A percentile compares a stretch with the other conserved stretches of the same genome.
Evolutionary conservation across 164 flowering plant genomes (phyloP).

Genomic region (Liquidambar formosana): DNA sequence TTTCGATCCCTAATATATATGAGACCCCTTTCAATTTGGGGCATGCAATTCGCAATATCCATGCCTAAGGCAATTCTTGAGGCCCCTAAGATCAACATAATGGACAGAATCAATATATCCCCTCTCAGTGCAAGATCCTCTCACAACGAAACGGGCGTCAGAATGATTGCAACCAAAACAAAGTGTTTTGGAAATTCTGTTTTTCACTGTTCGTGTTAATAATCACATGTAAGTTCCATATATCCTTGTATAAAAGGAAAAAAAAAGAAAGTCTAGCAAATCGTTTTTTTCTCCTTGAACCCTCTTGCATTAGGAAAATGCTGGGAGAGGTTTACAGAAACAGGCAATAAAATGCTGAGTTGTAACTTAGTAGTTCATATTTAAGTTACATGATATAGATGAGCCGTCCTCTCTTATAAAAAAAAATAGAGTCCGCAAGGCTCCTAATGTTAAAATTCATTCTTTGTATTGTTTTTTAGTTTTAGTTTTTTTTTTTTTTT

Average conservation of each 20-base stretch:
- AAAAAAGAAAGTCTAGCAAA: not conserved
- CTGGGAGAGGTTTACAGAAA: constrained; percentile 2
- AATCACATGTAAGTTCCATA: not conserved
- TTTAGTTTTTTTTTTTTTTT: too few relatives aligned
- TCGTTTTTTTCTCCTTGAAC: not conserved
- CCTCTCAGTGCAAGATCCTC: constrained; percentile 27
- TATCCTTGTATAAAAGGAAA: not conserved
- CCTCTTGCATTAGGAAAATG: not conserved
- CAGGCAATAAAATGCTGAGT: not conserved
- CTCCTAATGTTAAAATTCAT: too few relatives aligned
- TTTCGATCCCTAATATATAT: constrained; percentile 82
- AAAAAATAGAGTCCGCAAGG: too few relatives aligned
- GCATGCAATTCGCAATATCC: constrained; percentile 85
- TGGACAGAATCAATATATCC: constrained; percentile 57
- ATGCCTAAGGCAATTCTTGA: constrained; percentile 68
- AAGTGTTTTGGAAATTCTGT: constrained; percentile 63
- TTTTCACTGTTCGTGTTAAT: constrained; percentile 62
- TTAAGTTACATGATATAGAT: too few relatives aligned
- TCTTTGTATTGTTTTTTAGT: too few relatives aligned
- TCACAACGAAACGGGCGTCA: constrained; percentile 35
- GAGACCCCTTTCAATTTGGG: constrained; percentile 95
- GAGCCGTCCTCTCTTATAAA: too few relatives aligned
- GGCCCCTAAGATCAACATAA: constrained; percentile 69
- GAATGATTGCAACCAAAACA: constrained; percentile 41
- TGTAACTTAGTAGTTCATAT: too few relatives aligned